phyloP scores from a whole-genome alignment of 805 yeast species.

The Saccharomycopsis sp. region DNA sequence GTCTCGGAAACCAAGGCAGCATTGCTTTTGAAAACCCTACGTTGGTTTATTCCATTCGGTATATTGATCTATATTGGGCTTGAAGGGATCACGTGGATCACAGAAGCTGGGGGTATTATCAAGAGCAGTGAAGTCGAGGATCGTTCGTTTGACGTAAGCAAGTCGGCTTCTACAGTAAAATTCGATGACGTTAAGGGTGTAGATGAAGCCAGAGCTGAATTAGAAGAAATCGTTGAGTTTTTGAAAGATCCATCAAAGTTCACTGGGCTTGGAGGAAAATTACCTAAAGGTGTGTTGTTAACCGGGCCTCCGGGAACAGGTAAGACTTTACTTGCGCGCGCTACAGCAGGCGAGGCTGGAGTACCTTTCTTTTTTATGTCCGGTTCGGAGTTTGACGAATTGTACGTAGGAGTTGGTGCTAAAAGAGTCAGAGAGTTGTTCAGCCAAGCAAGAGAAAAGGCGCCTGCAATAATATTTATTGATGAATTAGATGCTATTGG shows the following conservation, averaged over 20 bases:
- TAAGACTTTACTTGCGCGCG: constrained; percentile 91
- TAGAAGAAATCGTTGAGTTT: constrained; percentile 97
- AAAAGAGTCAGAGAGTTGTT: constrained; percentile 93
- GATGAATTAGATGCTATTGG: constrained; percentile 99
- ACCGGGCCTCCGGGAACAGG: constrained; percentile 99
- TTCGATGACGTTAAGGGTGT: constrained; percentile 95
- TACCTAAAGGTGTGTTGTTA: constrained; percentile 92
- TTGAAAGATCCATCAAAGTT: constrained; percentile 93
- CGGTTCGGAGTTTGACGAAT: constrained; percentile 96
- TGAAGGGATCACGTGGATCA: constrained; percentile 67
- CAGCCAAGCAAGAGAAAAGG: constrained; percentile 85
- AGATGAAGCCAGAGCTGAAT: constrained; percentile 96
- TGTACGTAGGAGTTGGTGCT: constrained; percentile 99
- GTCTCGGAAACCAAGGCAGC: constrained; percentile 80
- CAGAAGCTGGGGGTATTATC: constrained; percentile 71
- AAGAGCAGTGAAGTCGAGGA: constrained; percentile 67
- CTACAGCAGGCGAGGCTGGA: constrained; percentile 99
- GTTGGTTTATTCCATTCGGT: constrained; percentile 81
- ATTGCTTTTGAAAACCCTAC: constrained; percentile 76
- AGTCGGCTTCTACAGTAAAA: constrained; percentile 77
- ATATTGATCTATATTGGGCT: constrained; percentile 75
- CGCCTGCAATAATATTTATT: constrained; percentile 95
- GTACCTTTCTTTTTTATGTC: constrained; percentile 98
- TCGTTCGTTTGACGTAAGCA: constrained; percentile 75
- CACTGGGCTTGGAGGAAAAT: constrained; percentile 94